Percentiles rank a stretch among this genome's conserved stretches.
These are phyloP conservation scores for Bisporella sp. DNA, from an alignment of 2,329 filamentous ascomycete genomes.

Conservation along the genomic window DNA sequence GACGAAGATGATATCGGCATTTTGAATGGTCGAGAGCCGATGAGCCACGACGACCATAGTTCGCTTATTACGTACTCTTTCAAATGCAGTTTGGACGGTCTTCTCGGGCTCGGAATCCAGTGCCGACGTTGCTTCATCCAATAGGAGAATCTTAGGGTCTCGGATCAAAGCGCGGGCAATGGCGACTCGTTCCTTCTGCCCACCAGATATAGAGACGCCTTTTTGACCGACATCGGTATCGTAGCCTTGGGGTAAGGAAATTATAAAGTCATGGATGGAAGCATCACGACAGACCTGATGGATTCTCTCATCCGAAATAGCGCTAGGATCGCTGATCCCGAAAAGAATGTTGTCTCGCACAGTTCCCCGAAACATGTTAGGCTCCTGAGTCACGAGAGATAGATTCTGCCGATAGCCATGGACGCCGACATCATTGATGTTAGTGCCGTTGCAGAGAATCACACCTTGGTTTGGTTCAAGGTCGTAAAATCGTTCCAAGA, in stretches of 20 bases:
- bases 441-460: constrained; percentile 56
- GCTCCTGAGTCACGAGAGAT: constrained; percentile 68
- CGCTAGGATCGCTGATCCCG: constrained; percentile 40
- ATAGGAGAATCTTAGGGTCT: not conserved
- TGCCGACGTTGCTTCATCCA: constrained; percentile 46
- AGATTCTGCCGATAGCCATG: constrained; percentile 57
- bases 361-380: constrained; percentile 55
- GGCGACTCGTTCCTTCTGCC: constrained; percentile 83
- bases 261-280: constrained; percentile 85
- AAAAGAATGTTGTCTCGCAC: constrained; percentile 65
- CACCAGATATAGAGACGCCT: constrained; percentile 74
- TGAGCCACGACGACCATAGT: constrained; percentile 92
- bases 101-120: constrained; percentile 71
- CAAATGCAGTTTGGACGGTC: constrained; percentile 69
- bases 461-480: constrained; percentile 52
- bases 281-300: constrained; percentile 75
- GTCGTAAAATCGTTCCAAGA: constrained; percentile 67
- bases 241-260: constrained; percentile 74
- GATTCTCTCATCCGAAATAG: constrained; percentile 34
- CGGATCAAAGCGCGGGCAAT: not conserved
- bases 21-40: constrained; percentile 81
- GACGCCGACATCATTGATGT: constrained; percentile 52
- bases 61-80: constrained; percentile 71
- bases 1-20: constrained; percentile 88
- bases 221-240: constrained; percentile 79